Percentiles rank a stretch among this genome's conserved stretches.
These are phyloP conservation scores for Singerocomus rubriflavus DNA, from an alignment of 1,284 basidiomycete species.

Conservation along the genomic window DNA sequence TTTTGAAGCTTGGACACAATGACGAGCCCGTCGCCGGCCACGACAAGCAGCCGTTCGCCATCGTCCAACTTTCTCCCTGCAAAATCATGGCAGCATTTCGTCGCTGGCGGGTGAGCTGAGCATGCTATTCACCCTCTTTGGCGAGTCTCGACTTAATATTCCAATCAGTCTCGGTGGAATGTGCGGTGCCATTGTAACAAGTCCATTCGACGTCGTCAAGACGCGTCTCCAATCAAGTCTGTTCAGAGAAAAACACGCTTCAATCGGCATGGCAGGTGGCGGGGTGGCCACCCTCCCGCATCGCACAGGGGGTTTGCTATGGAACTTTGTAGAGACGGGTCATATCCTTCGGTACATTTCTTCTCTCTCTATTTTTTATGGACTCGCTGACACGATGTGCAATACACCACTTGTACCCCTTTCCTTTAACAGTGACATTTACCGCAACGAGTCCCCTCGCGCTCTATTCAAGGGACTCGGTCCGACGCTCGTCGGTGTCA, in stretches of 20 bases:
- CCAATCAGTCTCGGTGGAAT: slow-evolving; percentile 83
- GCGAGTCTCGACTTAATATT: background rate
- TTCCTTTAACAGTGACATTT: slow-evolving; percentile 68
- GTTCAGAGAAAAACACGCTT: slow-evolving; percentile 62
- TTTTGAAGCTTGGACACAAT: slow-evolving; percentile 19
- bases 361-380: background rate
- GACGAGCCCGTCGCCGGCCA: slow-evolving; percentile 11
- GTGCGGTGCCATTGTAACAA: slow-evolving; percentile 96
- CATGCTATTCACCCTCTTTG: background rate
- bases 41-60: slow-evolving; percentile 10
- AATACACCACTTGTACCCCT: background rate
- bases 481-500: slow-evolving; percentile 91
- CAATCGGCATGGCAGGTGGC: slow-evolving; percentile 42
- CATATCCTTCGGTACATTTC: slow-evolving; percentile 77
- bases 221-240: slow-evolving; percentile 93
- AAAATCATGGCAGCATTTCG: slow-evolving; percentile 82
- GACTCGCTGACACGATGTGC: background rate
- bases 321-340: slow-evolving; percentile 94
- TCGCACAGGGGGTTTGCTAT: slow-evolving; percentile 60
- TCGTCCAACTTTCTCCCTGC: slow-evolving; percentile 52
- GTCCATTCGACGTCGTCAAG: slow-evolving; percentile 98
- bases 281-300: slow-evolving; percentile 44
- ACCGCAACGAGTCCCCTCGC: slow-evolving; percentile 84
- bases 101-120: slow-evolving; percentile 79
- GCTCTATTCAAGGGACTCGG: slow-evolving; percentile 95